These are phyloP conservation scores for Pisolithus thermaeus DNA, from an alignment of 1,284 basidiomycete species.

Conservation along the genomic window DNA sequence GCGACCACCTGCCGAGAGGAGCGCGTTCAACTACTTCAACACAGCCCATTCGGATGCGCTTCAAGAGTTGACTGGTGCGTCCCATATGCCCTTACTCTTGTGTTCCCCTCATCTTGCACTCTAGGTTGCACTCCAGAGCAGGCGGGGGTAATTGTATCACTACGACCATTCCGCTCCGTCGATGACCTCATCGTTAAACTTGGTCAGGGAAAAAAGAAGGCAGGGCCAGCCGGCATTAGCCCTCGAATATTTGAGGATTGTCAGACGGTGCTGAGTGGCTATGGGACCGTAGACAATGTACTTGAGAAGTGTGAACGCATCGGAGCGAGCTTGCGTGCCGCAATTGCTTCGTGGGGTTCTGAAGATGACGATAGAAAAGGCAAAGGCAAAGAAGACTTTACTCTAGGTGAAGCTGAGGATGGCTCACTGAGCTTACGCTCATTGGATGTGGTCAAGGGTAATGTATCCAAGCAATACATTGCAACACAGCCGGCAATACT, in stretches of 20 bases:
- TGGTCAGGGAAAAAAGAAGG: constrained; percentile 78
- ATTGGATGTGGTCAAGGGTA: constrained; percentile 38
- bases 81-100: neutral
- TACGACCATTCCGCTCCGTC: constrained; percentile 79
- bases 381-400: constrained; percentile 28
- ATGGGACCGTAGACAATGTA: constrained; percentile 86
- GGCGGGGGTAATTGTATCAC: constrained; percentile 71
- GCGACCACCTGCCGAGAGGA: constrained; percentile 29
- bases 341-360: constrained; percentile 77
- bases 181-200: constrained; percentile 78
- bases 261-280: constrained; percentile 83
- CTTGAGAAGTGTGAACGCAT: constrained; percentile 86
- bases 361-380: constrained; percentile 37
- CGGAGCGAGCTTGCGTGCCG: constrained; percentile 59
- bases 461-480: constrained; percentile 60
- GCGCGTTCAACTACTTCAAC: constrained; percentile 86
- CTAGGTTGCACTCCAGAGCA: constrained; percentile 81
- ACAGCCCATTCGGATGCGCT: constrained; percentile 65
- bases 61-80: constrained; percentile 85
- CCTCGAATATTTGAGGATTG: constrained; percentile 89
- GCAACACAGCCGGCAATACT: constrained; percentile 72
- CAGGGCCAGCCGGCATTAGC: constrained; percentile 76
- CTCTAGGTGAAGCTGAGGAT: constrained; percentile 42
- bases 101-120: constrained; percentile 8
- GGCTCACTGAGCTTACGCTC: constrained; percentile 57